Evolutionary conservation across 805 yeast species (phyloP).

Genomic region (Monosporozyma servazzii): DNA sequence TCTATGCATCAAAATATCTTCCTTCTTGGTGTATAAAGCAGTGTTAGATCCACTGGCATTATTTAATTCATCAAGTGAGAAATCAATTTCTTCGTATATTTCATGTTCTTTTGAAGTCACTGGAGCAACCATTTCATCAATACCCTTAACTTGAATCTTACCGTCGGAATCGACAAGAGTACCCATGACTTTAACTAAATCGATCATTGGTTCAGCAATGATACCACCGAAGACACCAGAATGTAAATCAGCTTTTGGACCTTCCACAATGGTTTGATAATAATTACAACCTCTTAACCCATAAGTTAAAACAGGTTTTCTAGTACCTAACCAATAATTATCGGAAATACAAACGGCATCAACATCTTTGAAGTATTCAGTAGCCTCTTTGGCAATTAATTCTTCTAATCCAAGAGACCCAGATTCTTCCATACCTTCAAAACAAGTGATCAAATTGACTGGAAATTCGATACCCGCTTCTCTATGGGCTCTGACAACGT

Average conservation of each 20-base stretch:
- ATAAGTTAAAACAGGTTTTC: constrained; percentile 92
- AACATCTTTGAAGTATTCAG: constrained; percentile 71
- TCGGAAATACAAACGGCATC: constrained; percentile 95
- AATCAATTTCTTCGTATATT: constrained; percentile 80
- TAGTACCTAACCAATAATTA: constrained; percentile 97
- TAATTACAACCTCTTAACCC: constrained; percentile 96
- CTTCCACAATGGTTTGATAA: constrained; percentile 71
- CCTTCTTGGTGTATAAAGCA: constrained; percentile 63
- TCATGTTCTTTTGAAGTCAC: constrained; percentile 70
- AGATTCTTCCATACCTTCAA: constrained; percentile 99
- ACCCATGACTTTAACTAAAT: constrained; percentile 68
- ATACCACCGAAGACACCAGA: constrained; percentile 97
- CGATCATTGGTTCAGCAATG: constrained; percentile 95
- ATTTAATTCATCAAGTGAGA: constrained; percentile 73
- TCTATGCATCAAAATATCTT: constrained; percentile 89
- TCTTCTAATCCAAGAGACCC: constrained; percentile 89
- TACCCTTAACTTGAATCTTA: constrained; percentile 77
- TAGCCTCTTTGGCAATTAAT: constrained; percentile 71
- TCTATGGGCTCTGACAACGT: constrained; percentile 82
- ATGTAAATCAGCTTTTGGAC: constrained; percentile 96
- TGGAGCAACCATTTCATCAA: constrained; percentile 91
- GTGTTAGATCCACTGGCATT: constrained; percentile 85
- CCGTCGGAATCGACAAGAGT: constrained; percentile 76
- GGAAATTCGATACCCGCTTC: constrained; percentile 82
- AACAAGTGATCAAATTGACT: constrained; percentile 83